These are phyloP conservation scores for Fusarium sulawesiense DNA, from an alignment of 2,329 filamentous ascomycete genomes.

Conservation along the genomic window DNA sequence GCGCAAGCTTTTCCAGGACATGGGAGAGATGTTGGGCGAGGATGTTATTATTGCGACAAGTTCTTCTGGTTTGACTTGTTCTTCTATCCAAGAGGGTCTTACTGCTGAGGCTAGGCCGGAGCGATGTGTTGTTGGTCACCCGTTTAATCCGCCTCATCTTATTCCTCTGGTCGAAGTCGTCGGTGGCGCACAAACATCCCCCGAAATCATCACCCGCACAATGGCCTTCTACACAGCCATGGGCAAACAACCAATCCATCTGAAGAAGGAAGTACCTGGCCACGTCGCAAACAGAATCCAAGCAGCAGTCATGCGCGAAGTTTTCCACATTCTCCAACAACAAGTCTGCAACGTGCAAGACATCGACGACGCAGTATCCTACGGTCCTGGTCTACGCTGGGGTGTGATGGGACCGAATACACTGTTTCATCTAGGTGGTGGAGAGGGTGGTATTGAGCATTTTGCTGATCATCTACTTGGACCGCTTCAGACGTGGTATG, in stretches of 20 bases:
- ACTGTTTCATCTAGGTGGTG: constrained; percentile 25
- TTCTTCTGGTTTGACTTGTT: constrained; percentile 20
- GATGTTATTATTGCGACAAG: constrained; percentile 17
- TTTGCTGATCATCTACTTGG: constrained; percentile 21
- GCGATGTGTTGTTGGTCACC: constrained; percentile 21
- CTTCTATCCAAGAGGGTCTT: constrained; percentile 20
- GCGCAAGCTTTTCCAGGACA: constrained; percentile 16
- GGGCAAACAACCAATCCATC: constrained; percentile 17
- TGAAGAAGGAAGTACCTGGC: constrained; percentile 20
- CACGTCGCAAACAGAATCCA: constrained; percentile 29
- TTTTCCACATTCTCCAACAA: constrained; percentile 17
- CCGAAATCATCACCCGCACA: not conserved
- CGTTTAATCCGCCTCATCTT: constrained; percentile 18
- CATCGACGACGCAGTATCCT: constrained; percentile 24
- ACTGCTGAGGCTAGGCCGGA: not conserved
- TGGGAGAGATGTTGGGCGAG: not conserved
- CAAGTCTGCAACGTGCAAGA: constrained; percentile 14
- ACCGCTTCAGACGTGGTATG: constrained; percentile 21
- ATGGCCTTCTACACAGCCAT: constrained; percentile 6
- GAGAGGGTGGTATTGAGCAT: constrained; percentile 25
- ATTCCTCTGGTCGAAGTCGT: constrained; percentile 26
- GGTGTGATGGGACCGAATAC: constrained; percentile 24
- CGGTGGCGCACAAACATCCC: constrained; percentile 9
- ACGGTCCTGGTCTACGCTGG: constrained; percentile 20
- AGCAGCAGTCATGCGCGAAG: constrained; percentile 25